phyloP scores from a whole-genome alignment of 345 rosid species.

The Rhodomyrtus tomentosa region DNA sequence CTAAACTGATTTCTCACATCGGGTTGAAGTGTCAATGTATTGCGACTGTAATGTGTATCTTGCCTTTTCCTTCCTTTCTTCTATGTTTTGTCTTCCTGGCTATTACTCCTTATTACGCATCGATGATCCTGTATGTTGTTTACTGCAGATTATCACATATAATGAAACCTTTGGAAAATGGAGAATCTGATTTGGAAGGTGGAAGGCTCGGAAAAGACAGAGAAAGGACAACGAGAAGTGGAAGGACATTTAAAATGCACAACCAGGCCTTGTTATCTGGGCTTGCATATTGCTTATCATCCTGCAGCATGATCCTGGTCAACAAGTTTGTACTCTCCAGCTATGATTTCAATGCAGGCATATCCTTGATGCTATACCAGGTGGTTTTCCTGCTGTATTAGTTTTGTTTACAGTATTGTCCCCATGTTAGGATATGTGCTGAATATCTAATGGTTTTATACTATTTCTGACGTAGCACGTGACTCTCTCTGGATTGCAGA shows the following conservation, averaged over 20 bases:
- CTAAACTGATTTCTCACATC: not conserved
- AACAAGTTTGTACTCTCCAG: constrained; percentile 93
- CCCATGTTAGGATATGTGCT: not conserved
- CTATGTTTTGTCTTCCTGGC: not conserved
- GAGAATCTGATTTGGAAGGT: constrained; percentile 71
- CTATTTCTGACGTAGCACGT: not conserved
- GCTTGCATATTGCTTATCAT: constrained; percentile 85
- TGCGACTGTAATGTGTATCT: not conserved
- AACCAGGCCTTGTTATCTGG: constrained; percentile 83
- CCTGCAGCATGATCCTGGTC: constrained; percentile 95
- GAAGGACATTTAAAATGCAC: constrained; percentile 30
- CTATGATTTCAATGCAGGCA: constrained; percentile 90
- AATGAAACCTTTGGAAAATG: constrained; percentile 49
- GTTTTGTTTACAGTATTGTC: not conserved
- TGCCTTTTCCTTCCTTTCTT: not conserved
- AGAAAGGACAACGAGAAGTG: constrained; percentile 35
- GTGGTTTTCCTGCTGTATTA: constrained; percentile 20
- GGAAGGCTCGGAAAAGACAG: constrained; percentile 52
- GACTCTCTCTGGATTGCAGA: constrained; percentile 43
- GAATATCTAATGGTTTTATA: not conserved
- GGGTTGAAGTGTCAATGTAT: not conserved
- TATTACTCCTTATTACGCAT: not conserved
- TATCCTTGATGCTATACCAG: constrained; percentile 94
- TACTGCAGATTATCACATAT: constrained; percentile 31
- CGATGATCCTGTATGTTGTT: not conserved